A percentile compares a stretch with the other conserved stretches of the same genome.
Evolutionary conservation across 768 basidiomycete genomes (phyloP).

Genomic region (Termitomyces titanicus): DNA sequence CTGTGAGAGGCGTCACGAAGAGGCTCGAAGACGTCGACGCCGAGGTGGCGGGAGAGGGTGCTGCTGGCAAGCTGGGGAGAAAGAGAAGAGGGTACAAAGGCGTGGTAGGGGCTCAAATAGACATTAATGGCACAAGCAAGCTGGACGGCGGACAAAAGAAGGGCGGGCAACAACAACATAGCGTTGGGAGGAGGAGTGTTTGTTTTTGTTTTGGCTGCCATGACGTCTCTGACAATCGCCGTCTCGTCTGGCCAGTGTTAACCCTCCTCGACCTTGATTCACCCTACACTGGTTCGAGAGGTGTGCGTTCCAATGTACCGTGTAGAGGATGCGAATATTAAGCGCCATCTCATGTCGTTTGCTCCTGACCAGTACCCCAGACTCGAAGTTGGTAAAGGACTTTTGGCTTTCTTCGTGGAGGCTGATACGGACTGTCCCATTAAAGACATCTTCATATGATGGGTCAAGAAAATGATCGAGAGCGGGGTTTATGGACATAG

Average conservation of each 20-base stretch:
- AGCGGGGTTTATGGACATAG: slow-evolving; percentile 51
- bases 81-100: slow-evolving; percentile 33
- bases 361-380: slow-evolving; percentile 38
- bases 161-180: slow-evolving; percentile 23
- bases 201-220: slow-evolving; percentile 35
- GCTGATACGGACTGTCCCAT: slow-evolving; percentile 38
- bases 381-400: slow-evolving; percentile 45
- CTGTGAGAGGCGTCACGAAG: slow-evolving; percentile 33
- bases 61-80: slow-evolving; percentile 54
- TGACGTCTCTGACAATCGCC: no score
- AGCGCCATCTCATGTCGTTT: slow-evolving; percentile 40
- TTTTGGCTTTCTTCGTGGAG: slow-evolving; percentile 43
- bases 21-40: slow-evolving; percentile 63
- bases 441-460: slow-evolving; percentile 51
- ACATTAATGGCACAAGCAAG: slow-evolving; percentile 51
- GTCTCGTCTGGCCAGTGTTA: no score
- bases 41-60: slow-evolving; percentile 64
- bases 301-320: slow-evolving; percentile 41
- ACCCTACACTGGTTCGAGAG: slow-evolving; percentile 41
- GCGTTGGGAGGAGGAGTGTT: slow-evolving; percentile 20
- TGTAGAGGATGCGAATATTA: slow-evolving; percentile 32
- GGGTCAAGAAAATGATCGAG: slow-evolving; percentile 52
- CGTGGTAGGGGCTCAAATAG: slow-evolving; percentile 49
- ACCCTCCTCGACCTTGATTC: slow-evolving; percentile 28
- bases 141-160: slow-evolving; percentile 31